phyloP scores from a whole-genome alignment of 768 basidiomycete genomes.

The Termitomyces sp. region DNA sequence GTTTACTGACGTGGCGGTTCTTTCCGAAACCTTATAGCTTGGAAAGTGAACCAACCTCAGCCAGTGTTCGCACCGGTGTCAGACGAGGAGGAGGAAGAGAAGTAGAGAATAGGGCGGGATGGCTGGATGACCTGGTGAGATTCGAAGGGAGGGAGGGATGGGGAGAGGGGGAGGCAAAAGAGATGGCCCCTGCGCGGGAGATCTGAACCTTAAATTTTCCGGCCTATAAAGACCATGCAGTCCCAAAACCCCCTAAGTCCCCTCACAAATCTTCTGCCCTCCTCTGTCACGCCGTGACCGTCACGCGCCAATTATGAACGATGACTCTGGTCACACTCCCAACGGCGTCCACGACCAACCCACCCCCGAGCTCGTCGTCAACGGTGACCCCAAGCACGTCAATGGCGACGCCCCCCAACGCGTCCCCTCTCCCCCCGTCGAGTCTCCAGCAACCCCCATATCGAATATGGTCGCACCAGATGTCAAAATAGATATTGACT shows the following conservation, averaged over 20 bases:
- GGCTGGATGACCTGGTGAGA: conserved; percentile 12
- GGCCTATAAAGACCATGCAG: conserved; percentile 79
- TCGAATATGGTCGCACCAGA: conserved; percentile 44
- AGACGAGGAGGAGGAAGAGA: conserved; percentile 53
- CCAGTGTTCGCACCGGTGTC: conserved; percentile 74
- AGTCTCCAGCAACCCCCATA: conserved; percentile 62
- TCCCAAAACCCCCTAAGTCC: conserved; percentile 68
- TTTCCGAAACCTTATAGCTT: conserved; percentile 66
- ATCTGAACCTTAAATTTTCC: conserved; percentile 81
- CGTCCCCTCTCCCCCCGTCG: conserved; percentile 38
- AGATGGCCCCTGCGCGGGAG: conserved; percentile 73
- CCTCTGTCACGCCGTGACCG: conserved; percentile 66
- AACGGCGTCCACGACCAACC: conserved; percentile 36
- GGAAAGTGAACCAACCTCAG: conserved; percentile 82
- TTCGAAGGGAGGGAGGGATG: conserved; percentile 13
- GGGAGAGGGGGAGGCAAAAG: conserved; percentile 25
- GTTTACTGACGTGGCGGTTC: conserved; percentile 64
- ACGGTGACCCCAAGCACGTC: conserved; percentile 35
- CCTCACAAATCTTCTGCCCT: conserved; percentile 70
- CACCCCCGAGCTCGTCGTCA: conserved; percentile 25
- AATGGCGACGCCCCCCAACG: conserved; percentile 29
- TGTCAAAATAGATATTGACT: conserved; percentile 63
- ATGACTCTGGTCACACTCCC: conserved; percentile 35
- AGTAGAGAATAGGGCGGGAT: conserved; percentile 20
- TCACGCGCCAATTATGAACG: conserved; percentile 72